These are phyloP conservation scores for Metarhizium humberi DNA, from an alignment of 2,329 filamentous ascomycete species.

Conservation along the genomic window DNA sequence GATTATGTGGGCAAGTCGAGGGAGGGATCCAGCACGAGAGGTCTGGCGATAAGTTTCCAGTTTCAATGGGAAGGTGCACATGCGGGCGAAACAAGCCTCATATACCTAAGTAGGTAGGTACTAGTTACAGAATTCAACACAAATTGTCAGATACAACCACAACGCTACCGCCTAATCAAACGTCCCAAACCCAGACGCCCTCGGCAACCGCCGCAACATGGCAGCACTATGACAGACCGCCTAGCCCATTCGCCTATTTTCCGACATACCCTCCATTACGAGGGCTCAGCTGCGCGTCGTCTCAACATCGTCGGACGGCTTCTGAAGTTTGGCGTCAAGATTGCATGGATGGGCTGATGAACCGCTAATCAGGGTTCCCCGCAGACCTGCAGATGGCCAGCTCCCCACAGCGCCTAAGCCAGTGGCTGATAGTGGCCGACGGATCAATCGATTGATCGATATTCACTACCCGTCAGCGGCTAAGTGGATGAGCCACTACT, in stretches of 20 bases:
- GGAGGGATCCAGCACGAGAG: neutral
- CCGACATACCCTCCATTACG: neutral
- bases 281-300: neutral
- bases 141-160: too few relatives aligned
- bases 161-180: too few relatives aligned
- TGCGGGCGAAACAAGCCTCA: neutral
- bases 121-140: too few relatives aligned
- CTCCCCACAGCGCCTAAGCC: neutral
- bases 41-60: neutral
- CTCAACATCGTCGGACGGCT: too few relatives aligned
- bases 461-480: too few relatives aligned
- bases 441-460: too few relatives aligned
- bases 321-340: too few relatives aligned
- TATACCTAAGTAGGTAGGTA: neutral
- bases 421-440: too few relatives aligned
- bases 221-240: neutral
- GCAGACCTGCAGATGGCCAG: neutral
- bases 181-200: neutral
- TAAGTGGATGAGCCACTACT: too few relatives aligned
- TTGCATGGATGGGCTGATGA: too few relatives aligned
- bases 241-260: neutral
- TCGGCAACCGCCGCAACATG: neutral
- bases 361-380: too few relatives aligned
- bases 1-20: neutral
- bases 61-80: too few relatives aligned